Conservation (phyloP, 73 alveolate genomes). For the Paramecium biaurelia region DNA sequence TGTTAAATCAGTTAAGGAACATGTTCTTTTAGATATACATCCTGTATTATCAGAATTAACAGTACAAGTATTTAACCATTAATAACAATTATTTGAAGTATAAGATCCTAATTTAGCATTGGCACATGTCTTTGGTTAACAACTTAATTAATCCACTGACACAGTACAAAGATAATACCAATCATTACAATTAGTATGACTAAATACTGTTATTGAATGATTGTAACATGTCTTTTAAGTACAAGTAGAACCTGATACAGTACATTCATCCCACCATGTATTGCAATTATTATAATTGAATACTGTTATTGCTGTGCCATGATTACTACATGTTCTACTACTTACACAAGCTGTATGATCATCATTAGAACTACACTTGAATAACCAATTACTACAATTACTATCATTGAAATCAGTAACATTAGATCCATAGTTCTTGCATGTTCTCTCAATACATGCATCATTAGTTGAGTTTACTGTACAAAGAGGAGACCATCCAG, state of each 20-base stretch:
- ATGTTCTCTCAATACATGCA: not conserved
- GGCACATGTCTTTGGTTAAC: not conserved
- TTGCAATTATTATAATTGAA: not conserved
- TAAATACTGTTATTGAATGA: not conserved
- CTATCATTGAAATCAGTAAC: not conserved
- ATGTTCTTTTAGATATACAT: slow-evolving; percentile 1
- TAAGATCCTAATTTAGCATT: not conserved
- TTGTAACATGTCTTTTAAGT: not conserved
- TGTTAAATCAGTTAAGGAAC: not conserved
- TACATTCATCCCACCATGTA: not conserved
- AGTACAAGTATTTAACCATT: not conserved
- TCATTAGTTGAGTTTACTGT: not conserved
- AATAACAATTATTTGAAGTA: not conserved
- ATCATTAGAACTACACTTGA: not conserved
- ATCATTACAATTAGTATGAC: not conserved
- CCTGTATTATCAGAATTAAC: not conserved
- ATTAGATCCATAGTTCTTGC: not conserved
- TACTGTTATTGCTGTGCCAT: not conserved
- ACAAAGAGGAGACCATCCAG: not conserved
- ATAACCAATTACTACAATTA: slow-evolving; percentile 13
- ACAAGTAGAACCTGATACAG: slow-evolving; percentile 6
- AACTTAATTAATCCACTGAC: not conserved
- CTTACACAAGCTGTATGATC: not conserved
- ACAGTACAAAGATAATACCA: slow-evolving; percentile 28
- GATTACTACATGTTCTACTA: not conserved